A percentile compares a stretch with the other conserved stretches of the same genome.
These are phyloP conservation scores for Lactarius hatsudake DNA, from an alignment of 768 basidiomycete genomes.

Conservation along the genomic window DNA sequence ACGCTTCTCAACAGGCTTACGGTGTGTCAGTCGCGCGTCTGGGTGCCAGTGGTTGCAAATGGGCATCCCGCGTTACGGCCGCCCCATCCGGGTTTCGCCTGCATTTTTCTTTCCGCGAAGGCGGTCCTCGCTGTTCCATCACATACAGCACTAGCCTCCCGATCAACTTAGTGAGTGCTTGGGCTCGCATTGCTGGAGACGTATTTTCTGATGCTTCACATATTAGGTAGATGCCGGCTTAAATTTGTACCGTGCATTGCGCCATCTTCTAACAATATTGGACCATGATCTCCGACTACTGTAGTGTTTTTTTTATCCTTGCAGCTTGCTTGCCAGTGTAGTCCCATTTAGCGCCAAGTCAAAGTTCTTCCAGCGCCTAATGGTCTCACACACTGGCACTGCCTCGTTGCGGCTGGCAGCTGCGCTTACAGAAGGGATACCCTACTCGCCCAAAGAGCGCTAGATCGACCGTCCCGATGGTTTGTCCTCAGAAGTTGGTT, in stretches of 20 bases:
- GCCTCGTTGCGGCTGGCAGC: conserved; percentile 6
- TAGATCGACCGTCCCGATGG: conserved; percentile 14
- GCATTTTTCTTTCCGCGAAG: not conserved
- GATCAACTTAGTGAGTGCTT: not conserved
- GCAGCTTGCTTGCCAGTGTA: conserved; percentile 5
- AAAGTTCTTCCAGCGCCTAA: not conserved
- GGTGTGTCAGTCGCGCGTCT: not conserved
- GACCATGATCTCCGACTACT: too few relatives aligned
- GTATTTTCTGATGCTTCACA: not conserved
- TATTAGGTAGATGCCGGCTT: not conserved
- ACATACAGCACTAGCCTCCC: not conserved
- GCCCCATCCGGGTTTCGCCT: not conserved
- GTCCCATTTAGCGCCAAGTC: conserved; percentile 2
- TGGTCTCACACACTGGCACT: not conserved
- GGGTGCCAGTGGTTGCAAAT: not conserved
- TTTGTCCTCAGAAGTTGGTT: conserved; percentile 16
- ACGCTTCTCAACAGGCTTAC: conserved; percentile 1
- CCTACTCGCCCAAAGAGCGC: conserved; percentile 17
- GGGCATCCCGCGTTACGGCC: not conserved
- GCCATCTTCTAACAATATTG: not conserved
- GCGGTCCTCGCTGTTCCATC: not conserved
- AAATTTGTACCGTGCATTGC: not conserved
- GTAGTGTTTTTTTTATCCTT: not conserved
- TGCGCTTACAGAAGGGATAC: conserved; percentile 7
- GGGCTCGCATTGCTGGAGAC: not conserved